phyloP scores from a whole-genome alignment of 2,329 filamentous ascomycete genomes.

The Neofusicoccum parvum region DNA sequence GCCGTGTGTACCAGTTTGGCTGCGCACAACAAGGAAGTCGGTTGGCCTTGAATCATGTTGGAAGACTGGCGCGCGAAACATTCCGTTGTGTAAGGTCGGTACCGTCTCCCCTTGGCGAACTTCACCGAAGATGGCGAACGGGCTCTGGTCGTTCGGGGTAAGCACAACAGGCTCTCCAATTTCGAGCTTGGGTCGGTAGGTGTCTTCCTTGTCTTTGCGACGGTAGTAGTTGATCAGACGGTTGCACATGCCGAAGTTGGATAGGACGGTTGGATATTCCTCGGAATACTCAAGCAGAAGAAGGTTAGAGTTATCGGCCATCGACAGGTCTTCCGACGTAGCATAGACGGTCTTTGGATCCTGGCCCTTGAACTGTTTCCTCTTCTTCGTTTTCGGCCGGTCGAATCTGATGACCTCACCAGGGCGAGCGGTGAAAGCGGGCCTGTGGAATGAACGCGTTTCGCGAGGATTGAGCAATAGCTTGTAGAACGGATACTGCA shows the following conservation, averaged over 20 bases:
- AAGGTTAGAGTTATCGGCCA: slow-evolving; percentile 86
- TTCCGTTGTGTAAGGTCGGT: slow-evolving; percentile 88
- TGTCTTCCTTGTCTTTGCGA: slow-evolving; percentile 71
- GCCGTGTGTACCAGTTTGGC: slow-evolving; percentile 75
- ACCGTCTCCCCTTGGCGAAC: slow-evolving; percentile 90
- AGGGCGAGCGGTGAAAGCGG: slow-evolving; percentile 71
- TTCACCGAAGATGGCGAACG: slow-evolving; percentile 91
- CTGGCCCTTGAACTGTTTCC: slow-evolving; percentile 80
- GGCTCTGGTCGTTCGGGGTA: slow-evolving; percentile 90
- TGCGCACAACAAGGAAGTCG: slow-evolving; percentile 87
- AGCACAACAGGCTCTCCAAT: slow-evolving; percentile 88
- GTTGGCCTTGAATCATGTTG: slow-evolving; percentile 75
- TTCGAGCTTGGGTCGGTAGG: slow-evolving; percentile 73
- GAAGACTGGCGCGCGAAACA: slow-evolving; percentile 94
- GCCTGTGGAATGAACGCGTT: slow-evolving; percentile 82
- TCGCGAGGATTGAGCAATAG: slow-evolving; percentile 74
- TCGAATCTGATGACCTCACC: slow-evolving; percentile 73
- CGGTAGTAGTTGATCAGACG: slow-evolving; percentile 97
- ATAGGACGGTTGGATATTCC: slow-evolving; percentile 86
- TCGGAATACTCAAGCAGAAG: slow-evolving; percentile 95
- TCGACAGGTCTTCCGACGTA: slow-evolving; percentile 77
- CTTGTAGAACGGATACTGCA: slow-evolving; percentile 96
- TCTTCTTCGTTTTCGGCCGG: slow-evolving; percentile 69
- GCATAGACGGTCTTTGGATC: slow-evolving; percentile 77
- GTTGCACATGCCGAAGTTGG: slow-evolving; percentile 97